Conservation (phyloP, 208 protist genomes). For the Crithidia mellificae region DNA sequence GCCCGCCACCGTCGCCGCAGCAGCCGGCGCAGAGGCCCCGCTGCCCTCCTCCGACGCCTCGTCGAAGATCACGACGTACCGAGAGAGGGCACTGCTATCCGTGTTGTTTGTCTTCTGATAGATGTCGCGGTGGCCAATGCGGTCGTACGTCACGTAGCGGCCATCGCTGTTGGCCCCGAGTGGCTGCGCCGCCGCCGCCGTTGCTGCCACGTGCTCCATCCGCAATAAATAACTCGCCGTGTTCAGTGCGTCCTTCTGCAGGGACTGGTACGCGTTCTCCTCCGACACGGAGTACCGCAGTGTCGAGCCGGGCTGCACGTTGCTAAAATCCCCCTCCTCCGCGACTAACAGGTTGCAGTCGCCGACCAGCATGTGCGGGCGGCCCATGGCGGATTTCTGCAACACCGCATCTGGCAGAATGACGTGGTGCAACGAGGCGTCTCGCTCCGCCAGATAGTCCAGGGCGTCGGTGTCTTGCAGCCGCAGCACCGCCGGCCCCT, state of each 20-base stretch:
- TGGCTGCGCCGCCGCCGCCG: slow-evolving; percentile 21
- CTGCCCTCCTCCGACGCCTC: slow-evolving; percentile 23
- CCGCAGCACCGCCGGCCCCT: slow-evolving; percentile 20
- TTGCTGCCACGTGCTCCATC: slow-evolving; percentile 16
- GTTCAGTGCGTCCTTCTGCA: slow-evolving; percentile 56
- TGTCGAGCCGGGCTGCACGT: slow-evolving; percentile 21
- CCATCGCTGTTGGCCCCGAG: slow-evolving; percentile 50
- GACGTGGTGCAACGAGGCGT: slow-evolving; percentile 53
- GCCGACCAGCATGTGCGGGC: slow-evolving; percentile 71
- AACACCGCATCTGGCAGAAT: slow-evolving; percentile 60
- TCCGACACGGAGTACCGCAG: slow-evolving; percentile 53
- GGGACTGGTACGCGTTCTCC: slow-evolving; percentile 70
- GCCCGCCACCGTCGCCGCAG: not conserved
- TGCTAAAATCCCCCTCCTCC: slow-evolving; percentile 40
- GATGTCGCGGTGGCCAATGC: slow-evolving; percentile 54
- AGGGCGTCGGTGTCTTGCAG: slow-evolving; percentile 29
- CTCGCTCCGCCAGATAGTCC: slow-evolving; percentile 61
- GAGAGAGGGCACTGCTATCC: slow-evolving; percentile 47
- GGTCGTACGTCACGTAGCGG: slow-evolving; percentile 64
- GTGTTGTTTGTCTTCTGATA: slow-evolving; percentile 69
- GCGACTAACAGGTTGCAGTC: slow-evolving; percentile 66
- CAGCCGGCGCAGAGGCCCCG: not conserved
- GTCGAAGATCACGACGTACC: slow-evolving; percentile 64
- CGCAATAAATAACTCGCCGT: slow-evolving; percentile 76
- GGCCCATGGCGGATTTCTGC: slow-evolving; percentile 28